Evolutionary conservation across 495 filamentous ascomycete species (phyloP).

Genomic region (Pyrenula massariospora): DNA sequence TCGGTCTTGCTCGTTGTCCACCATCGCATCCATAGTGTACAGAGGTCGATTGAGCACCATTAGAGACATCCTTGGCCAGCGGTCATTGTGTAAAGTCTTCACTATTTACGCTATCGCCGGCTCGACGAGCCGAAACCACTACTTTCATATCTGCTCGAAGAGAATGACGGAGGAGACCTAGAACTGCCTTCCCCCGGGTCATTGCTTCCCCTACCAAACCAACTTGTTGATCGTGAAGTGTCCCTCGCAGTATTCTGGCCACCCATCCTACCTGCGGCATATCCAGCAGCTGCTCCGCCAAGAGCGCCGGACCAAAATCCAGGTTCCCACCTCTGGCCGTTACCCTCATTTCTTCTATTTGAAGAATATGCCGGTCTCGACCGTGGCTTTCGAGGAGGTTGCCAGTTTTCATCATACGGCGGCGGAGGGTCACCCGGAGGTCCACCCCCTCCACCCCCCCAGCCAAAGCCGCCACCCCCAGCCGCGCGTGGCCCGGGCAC

Average conservation of each 20-base stretch:
- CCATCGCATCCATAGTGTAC: too few species aligned
- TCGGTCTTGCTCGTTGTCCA: too few species aligned
- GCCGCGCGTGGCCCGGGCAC: constrained; percentile 26
- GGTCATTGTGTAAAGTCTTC: too few species aligned
- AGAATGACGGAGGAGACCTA: constrained; percentile 32
- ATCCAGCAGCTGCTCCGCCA: constrained; percentile 59
- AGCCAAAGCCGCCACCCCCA: constrained; percentile 34
- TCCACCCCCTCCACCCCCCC: constrained; percentile 39
- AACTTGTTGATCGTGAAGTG: not conserved
- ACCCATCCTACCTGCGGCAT: constrained; percentile 49
- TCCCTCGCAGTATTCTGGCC: constrained; percentile 6
- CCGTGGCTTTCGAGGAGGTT: constrained; percentile 42
- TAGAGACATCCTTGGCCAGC: too few species aligned
- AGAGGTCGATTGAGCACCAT: too few species aligned
- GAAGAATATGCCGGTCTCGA: constrained; percentile 20
- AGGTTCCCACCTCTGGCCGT: constrained; percentile 47
- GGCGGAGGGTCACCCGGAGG: constrained; percentile 39
- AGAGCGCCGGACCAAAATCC: constrained; percentile 80
- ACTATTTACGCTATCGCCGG: constrained; percentile 48
- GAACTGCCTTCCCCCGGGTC: constrained; percentile 42
- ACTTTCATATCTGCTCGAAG: constrained; percentile 52
- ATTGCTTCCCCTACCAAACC: constrained; percentile 7
- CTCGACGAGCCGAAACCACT: constrained; percentile 87
- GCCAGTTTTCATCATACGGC: constrained; percentile 46
- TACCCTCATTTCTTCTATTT: constrained; percentile 11